Conservation (phyloP, 345 rosid genomes). For the Kernera saxatilis region DNA sequence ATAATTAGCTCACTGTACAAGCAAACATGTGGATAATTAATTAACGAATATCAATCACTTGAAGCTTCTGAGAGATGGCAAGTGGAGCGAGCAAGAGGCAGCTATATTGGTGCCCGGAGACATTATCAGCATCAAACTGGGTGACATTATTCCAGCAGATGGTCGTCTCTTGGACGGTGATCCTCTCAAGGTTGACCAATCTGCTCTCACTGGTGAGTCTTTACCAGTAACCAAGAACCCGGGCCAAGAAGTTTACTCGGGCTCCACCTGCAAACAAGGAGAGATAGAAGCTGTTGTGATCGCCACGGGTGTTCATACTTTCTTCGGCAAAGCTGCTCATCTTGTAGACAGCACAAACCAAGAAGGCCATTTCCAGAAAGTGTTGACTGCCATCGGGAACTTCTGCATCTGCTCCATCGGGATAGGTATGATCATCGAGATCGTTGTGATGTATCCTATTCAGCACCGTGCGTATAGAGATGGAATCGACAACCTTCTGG, state of each 20-base stretch:
- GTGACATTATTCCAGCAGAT: slow-evolving; percentile 84
- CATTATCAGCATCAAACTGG: slow-evolving; percentile 67
- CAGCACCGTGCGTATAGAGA: slow-evolving; percentile 61
- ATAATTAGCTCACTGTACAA: neutral
- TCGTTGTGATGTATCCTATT: slow-evolving; percentile 70
- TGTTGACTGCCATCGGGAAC: slow-evolving; percentile 83
- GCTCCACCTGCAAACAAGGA: slow-evolving; percentile 88
- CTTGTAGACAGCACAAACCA: slow-evolving; percentile 76
- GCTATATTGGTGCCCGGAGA: slow-evolving; percentile 75
- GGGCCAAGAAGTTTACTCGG: slow-evolving; percentile 71
- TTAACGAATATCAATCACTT: neutral
- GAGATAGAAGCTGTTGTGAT: slow-evolving; percentile 83
- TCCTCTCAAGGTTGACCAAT: slow-evolving; percentile 71
- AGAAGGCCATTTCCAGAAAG: slow-evolving; percentile 82
- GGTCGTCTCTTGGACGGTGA: slow-evolving; percentile 84
- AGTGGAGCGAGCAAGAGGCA: slow-evolving; percentile 78
- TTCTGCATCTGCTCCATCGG: slow-evolving; percentile 77
- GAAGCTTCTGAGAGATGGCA: slow-evolving; percentile 70
- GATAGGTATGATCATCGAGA: slow-evolving; percentile 58
- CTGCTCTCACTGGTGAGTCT: slow-evolving; percentile 83
- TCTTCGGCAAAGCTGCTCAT: slow-evolving; percentile 91
- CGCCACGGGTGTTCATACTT: slow-evolving; percentile 81
- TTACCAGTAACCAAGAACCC: slow-evolving; percentile 69
- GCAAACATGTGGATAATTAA: neutral
- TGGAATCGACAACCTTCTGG: slow-evolving; percentile 77